Percentiles rank a stretch among this genome's conserved stretches.
Evolutionary conservation across 345 rosid species (phyloP).

Genomic region (Corymbia maculata): DNA sequence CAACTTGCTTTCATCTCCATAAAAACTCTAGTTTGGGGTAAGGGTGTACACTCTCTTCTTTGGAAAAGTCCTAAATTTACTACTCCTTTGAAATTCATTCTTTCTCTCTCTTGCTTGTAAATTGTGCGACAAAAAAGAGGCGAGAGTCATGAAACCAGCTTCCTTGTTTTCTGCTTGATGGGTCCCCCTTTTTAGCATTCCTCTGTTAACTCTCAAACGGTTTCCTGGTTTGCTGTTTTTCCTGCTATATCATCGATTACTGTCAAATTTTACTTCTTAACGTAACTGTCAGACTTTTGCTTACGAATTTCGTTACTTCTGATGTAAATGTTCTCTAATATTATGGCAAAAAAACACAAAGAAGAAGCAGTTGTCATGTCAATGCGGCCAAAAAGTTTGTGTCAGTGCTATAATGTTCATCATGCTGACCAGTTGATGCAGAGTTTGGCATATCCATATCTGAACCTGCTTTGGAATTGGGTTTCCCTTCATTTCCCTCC

Average conservation of each 20-base stretch:
- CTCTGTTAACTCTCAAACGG: neutral
- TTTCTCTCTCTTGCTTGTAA: neutral
- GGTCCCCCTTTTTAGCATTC: neutral
- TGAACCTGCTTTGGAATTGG: neutral
- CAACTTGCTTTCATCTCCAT: neutral
- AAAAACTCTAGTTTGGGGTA: neutral
- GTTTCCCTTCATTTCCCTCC: neutral
- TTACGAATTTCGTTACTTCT: neutral
- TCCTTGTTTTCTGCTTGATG: neutral
- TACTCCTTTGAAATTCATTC: neutral
- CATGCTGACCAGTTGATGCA: neutral
- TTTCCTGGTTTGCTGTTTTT: neutral
- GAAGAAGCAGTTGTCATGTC: neutral
- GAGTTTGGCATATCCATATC: neutral
- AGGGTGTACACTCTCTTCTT: neutral
- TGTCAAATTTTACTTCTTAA: neutral
- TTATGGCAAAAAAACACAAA: neutral
- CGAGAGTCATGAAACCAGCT: neutral
- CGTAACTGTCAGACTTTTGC: neutral
- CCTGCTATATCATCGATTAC: neutral
- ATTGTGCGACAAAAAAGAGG: neutral
- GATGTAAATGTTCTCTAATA: neutral
- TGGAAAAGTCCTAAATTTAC: neutral
- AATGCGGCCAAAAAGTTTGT: neutral
- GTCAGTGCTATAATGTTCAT: neutral